A percentile compares a stretch with the other conserved stretches of the same genome.
phyloP scores from a whole-genome alignment of 305 asterid species.

The Ilex paraguariensis region DNA sequence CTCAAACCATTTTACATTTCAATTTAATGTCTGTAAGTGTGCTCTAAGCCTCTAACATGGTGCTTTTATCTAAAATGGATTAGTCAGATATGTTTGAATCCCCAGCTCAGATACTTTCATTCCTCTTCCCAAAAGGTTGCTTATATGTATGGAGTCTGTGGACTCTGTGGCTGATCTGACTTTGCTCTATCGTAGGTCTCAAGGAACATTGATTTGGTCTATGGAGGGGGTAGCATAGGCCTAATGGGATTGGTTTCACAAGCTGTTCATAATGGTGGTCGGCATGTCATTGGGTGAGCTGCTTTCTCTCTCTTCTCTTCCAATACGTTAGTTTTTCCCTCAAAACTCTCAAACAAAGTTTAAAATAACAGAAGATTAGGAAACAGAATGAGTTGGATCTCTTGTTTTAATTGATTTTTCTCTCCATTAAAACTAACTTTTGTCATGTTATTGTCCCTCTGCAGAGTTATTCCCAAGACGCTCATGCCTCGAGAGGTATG shows the following conservation, averaged over 20 bases:
- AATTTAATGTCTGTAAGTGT: too few relatives aligned
- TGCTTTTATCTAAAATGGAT: conserved; percentile 4
- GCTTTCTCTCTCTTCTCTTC: conserved; percentile 21
- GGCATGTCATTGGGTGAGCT: conserved; percentile 89
- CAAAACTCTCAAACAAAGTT: conserved; percentile 17
- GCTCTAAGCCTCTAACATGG: background rate
- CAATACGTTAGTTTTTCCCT: conserved; percentile 9
- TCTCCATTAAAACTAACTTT: conserved; percentile 35
- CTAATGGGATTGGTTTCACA: conserved; percentile 96
- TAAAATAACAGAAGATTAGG: background rate
- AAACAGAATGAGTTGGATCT: conserved; percentile 13
- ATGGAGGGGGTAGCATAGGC: conserved; percentile 99
- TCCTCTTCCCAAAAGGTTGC: too few relatives aligned
- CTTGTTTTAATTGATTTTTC: conserved; percentile 6
- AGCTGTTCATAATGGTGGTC: conserved; percentile 97
- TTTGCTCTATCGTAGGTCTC: conserved; percentile 53
- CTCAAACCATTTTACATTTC: too few relatives aligned
- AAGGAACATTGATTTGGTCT: conserved; percentile 94
- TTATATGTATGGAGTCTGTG: background rate
- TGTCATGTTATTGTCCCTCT: conserved; percentile 76
- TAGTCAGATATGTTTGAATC: background rate
- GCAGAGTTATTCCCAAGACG: conserved; percentile 99
- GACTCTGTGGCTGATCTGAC: conserved; percentile 6
- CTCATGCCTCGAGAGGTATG: conserved; percentile 99
- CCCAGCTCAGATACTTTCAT: too few relatives aligned